A percentile compares a stretch with the other conserved stretches of the same genome.
These are phyloP conservation scores for Fomitopsis schrenkii DNA, from an alignment of 1,284 basidiomycete genomes.

Conservation along the genomic window DNA sequence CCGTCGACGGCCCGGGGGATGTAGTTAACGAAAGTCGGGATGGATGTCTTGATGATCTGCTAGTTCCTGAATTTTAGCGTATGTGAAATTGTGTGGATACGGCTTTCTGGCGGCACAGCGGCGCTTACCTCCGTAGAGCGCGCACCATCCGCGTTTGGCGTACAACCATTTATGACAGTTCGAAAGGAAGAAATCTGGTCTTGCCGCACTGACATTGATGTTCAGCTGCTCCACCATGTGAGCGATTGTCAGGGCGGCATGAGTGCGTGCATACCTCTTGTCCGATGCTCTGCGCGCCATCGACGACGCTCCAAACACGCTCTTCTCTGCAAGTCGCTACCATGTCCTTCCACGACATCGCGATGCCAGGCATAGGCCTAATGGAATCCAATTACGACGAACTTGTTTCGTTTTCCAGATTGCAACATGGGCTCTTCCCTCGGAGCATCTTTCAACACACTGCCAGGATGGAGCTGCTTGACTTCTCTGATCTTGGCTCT, in stretches of 20 bases:
- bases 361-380: constrained; percentile 62
- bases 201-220: too few relatives aligned
- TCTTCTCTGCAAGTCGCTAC: constrained; percentile 65
- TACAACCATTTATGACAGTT: constrained; percentile 51
- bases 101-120: too few relatives aligned
- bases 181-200: too few relatives aligned
- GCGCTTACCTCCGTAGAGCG: constrained; percentile 68
- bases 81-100: neutral
- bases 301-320: constrained; percentile 67
- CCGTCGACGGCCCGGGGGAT: constrained; percentile 29
- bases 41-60: constrained; percentile 64
- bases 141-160: constrained; percentile 65
- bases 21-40: constrained; percentile 72
- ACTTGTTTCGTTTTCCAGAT: constrained; percentile 29
- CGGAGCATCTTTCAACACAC: neutral
- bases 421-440: neutral
- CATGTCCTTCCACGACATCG: constrained; percentile 79
- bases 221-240: too few relatives aligned
- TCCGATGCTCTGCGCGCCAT: constrained; percentile 84
- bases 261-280: constrained; percentile 17
- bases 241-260: too few relatives aligned
- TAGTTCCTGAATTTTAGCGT: constrained; percentile 55
- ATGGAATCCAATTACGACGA: constrained; percentile 84
- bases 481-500: constrained; percentile 36
- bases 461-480: neutral